Evolutionary conservation across 371 early-diverging fungal species (phyloP), one percentile per base, ranked within the genome.

Genomic region (Mucor plumbeus): DNA sequence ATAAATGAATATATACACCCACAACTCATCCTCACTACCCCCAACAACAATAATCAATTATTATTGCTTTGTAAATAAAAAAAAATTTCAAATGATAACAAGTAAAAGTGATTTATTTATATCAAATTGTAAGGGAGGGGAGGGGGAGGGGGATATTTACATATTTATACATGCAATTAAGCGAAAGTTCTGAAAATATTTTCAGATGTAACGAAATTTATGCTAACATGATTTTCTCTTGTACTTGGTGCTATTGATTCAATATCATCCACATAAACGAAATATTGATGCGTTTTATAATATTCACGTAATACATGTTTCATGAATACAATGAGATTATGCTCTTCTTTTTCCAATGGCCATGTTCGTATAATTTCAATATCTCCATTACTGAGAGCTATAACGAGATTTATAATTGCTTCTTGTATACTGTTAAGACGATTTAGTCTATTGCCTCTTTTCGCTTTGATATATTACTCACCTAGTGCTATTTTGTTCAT

Each of bases 251-350:
- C 6, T 15, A 73, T 50, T 41, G 67, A 39, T 0, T n/a, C 38
- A 13, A 63, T 50, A 53, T 73, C 73, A 56, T 73, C 73, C 0
- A 64, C 67, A 26, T 67, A 66, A 0, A 73, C 61, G 61, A 73
- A 73, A 7, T 69, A 67, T 17, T 67, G 73, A 26, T 34, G 40
- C 13, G 15, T 43, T 21, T 61, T 59, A 36, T 70, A 69, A 1
- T 63, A 60, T 11, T 67, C 50, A 1, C 38, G 57, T 7, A 59
- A 21, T 3, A 70, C 38, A 3, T 17, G 17, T 1, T 69, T 43
- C 35, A 73, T 60, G n/a, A 39, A 70, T 1, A 63, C 33, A 14
- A 61, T 50, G 0, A 40, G 7, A 7, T 48, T 44, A 4, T 17
- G 5, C 1, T 58, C 61, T 40, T 63, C 61, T 2, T 34, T 11